phyloP scores from a whole-genome alignment of 345 rosid genomes.

The Brassica incana region DNA sequence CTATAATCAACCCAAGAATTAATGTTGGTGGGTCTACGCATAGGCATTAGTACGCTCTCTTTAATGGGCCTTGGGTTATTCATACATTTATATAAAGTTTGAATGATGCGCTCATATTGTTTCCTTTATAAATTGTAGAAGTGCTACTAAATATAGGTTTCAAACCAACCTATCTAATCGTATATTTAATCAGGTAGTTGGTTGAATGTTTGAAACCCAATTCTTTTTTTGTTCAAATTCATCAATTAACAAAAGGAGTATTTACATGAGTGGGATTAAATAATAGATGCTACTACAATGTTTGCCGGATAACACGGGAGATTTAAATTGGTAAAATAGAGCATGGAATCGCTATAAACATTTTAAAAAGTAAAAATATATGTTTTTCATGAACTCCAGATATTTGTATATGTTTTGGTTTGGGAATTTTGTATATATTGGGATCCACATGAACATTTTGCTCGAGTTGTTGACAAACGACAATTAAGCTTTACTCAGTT shows the following conservation, averaged over 20 bases:
- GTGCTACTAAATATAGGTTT: background rate
- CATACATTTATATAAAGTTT: background rate
- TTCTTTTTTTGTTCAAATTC: background rate
- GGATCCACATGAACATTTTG: background rate
- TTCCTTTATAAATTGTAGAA: background rate
- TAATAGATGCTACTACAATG: background rate
- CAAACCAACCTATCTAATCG: background rate
- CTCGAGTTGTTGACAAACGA: background rate
- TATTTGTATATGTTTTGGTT: background rate
- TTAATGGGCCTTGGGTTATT: conserved; percentile 18
- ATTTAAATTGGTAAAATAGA: background rate
- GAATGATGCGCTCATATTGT: background rate
- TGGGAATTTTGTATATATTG: background rate
- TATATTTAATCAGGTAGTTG: background rate
- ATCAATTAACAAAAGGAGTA: background rate
- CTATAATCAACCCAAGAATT: background rate
- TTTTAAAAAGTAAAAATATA: background rate
- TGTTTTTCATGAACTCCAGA: background rate
- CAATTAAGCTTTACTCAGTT: background rate
- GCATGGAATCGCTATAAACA: background rate
- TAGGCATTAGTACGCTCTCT: background rate
- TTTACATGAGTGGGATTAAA: background rate
- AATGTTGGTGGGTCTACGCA: background rate
- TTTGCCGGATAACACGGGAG: background rate
- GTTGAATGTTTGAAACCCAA: background rate